A percentile compares a stretch with the other conserved stretches of the same genome.
phyloP scores from a whole-genome alignment of 1,284 basidiomycete genomes.

The Rhizoctonia solani region DNA sequence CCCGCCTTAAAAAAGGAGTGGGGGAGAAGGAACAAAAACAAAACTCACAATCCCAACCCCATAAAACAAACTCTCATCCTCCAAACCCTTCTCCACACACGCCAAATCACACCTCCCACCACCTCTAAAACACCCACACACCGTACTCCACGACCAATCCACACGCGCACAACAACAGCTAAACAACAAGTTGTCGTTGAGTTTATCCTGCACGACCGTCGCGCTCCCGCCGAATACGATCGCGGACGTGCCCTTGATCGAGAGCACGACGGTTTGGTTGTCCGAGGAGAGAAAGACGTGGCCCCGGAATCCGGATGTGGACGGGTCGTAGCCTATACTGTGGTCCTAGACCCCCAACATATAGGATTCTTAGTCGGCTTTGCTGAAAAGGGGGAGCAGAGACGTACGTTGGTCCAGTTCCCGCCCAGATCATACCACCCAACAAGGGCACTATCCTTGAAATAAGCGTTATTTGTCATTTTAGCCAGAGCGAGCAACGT shows the following conservation, averaged over 20 bases:
- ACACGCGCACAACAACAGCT: conserved; percentile 96
- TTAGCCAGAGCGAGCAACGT: conserved; percentile 85
- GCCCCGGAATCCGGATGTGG: conserved; percentile 86
- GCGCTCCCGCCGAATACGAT: conserved; percentile 79
- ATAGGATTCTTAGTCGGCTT: too few relatives aligned
- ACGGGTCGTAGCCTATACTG: conserved; percentile 91
- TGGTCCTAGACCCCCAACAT: conserved; percentile 43
- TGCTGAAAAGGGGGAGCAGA: background rate
- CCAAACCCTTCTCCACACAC: conserved; percentile 80
- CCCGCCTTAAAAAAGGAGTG: conserved; percentile 45
- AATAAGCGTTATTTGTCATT: conserved; percentile 94
- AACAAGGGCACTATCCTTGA: conserved; percentile 58
- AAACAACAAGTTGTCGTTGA: conserved; percentile 96
- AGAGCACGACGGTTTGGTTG: conserved; percentile 84
- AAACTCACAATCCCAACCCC: conserved; percentile 70
- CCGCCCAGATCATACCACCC: conserved; percentile 79
- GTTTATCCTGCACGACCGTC: conserved; percentile 88
- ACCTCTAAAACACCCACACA: conserved; percentile 83
- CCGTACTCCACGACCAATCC: conserved; percentile 93
- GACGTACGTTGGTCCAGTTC: conserved; percentile 64
- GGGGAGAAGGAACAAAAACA: background rate
- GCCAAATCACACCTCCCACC: conserved; percentile 81
- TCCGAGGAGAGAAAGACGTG: conserved; percentile 80
- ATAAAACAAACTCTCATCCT: conserved; percentile 89
- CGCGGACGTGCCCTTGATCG: conserved; percentile 93